Base-by-base conservation (phyloP, 2,329 filamentous ascomycete species). In the Parasarocladium wereldwijsianum region DNA sequence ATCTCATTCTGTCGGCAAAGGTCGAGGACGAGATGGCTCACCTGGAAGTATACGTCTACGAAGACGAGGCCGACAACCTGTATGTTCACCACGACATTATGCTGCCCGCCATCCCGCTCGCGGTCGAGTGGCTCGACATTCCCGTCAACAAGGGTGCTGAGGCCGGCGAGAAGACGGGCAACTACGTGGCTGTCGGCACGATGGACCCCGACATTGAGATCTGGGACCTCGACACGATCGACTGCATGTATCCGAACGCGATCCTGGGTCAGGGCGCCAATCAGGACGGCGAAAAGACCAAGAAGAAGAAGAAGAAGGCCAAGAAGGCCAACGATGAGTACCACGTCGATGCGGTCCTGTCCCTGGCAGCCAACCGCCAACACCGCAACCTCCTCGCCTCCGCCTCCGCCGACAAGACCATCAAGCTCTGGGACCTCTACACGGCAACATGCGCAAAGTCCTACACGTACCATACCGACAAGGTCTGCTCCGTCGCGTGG, bases 31-130 rank as follows among this genome's bases (percentile, higher is more conserved):
- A 98, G 51, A 76, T 98, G 36, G 87, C 90, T 12, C 87, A 96
- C 54, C 65, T 98, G 16, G 90, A 98, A 53, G 80, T 96, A 13
- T 94, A 96, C 47, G 85, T 98, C 17, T 98, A 96, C 57, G 90
- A 98, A 54, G 90, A 96, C 44, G 74, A 74, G 37, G 81, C 77
- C 25, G 90, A 96, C 57, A 98, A 98, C 51, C 76, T 98, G 36
- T 98, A 98, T 53, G 87, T 98, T 15, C 90, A 98, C 60, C 90
- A 98, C 67, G 90, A 98, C 55, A 93, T 98, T 44, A 96, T 98
- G 87, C 70, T 98, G 33, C 90, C 90, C 18, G 87, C 87, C 15
- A 93, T 98, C 47, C 90, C 90, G 8, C 72, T 98, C 6, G 90
- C 84, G 46, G 70, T 96, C 23, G 90, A 98, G 60, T 98, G 90